Evolutionary conservation across 2,329 filamentous ascomycete genomes (phyloP).

Genomic region (Cordyceps farinosa): DNA sequence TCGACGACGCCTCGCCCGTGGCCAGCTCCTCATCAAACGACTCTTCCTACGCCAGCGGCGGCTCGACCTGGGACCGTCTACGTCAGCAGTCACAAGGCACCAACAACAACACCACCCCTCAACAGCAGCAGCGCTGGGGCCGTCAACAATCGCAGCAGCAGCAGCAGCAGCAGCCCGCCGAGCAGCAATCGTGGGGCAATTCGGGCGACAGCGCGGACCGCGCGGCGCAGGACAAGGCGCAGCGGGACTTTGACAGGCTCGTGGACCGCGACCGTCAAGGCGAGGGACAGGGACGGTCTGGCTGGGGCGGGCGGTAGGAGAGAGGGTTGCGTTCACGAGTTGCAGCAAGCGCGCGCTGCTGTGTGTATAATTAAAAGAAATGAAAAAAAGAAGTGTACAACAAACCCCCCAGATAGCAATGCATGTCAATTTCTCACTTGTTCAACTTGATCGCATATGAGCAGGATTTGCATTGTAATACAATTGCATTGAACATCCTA

Average conservation of each 20-base stretch:
- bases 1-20: conserved; percentile 45
- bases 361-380: neutral
- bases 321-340: too few species aligned
- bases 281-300: conserved; percentile 26
- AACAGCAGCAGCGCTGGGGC: conserved; percentile 20
- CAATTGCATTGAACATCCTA: neutral
- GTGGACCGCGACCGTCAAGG: conserved; percentile 43
- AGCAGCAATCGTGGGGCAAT: conserved; percentile 21
- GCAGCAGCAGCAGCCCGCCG: conserved; percentile 10
- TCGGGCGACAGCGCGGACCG: conserved; percentile 36
- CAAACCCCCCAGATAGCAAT: neutral
- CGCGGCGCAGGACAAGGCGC: conserved; percentile 42
- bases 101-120: conserved; percentile 15
- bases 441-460: neutral
- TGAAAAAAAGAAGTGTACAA: too few species aligned
- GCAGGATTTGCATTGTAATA: neutral
- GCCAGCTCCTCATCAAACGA: conserved; percentile 30
- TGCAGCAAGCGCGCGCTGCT: too few species aligned
- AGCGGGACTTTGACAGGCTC: conserved; percentile 49
- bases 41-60: conserved; percentile 19
- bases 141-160: neutral
- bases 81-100: conserved; percentile 33
- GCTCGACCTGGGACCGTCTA: conserved; percentile 45
- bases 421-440: neutral
- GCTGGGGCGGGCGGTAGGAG: conserved; percentile 25